Conservation (phyloP, 1,284 basidiomycete genomes). For the Polyporus tsugae region DNA sequence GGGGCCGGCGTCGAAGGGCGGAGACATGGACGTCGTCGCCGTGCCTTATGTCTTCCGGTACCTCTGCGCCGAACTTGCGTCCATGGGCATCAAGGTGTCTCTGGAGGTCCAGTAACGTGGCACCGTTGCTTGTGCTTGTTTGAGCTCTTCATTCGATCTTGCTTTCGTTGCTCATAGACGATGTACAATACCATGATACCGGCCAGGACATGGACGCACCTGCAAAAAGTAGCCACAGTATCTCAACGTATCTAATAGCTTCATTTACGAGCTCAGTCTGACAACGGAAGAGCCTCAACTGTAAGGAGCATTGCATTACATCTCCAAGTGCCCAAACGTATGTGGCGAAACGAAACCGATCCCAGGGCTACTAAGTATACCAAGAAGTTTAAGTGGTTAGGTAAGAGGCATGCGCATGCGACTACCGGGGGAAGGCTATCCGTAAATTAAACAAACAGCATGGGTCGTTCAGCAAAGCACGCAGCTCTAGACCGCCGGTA, state of each 20-base stretch:
- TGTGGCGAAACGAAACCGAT: too few species aligned
- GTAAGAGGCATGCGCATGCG: too few species aligned
- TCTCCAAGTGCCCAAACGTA: too few species aligned
- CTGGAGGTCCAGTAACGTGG: conserved; percentile 60
- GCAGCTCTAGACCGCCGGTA: too few species aligned
- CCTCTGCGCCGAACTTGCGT: conserved; percentile 84
- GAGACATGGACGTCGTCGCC: conserved; percentile 92
- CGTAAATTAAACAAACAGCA: too few species aligned
- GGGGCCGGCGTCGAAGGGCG: conserved; percentile 65
- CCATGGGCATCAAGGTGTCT: conserved; percentile 88
- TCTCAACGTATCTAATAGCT: not conserved
- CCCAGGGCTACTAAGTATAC: too few species aligned
- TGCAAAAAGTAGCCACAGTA: conserved; percentile 1
- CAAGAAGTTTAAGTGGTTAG: not conserved
- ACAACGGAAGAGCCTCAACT: not conserved
- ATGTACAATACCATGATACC: conserved; percentile 16
- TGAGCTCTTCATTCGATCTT: not conserved
- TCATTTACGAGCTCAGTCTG: not conserved
- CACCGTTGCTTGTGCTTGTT: not conserved
- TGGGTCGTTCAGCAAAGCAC: too few species aligned
- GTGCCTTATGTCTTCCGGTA: conserved; percentile 96
- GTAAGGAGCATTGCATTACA: not conserved
- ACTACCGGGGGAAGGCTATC: too few species aligned
- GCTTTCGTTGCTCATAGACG: conserved; percentile 24
- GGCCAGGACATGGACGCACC: not conserved